Evolutionary conservation across 352 stramenopile genomes (phyloP).

Genomic region (Elongisporangium prolatum): DNA sequence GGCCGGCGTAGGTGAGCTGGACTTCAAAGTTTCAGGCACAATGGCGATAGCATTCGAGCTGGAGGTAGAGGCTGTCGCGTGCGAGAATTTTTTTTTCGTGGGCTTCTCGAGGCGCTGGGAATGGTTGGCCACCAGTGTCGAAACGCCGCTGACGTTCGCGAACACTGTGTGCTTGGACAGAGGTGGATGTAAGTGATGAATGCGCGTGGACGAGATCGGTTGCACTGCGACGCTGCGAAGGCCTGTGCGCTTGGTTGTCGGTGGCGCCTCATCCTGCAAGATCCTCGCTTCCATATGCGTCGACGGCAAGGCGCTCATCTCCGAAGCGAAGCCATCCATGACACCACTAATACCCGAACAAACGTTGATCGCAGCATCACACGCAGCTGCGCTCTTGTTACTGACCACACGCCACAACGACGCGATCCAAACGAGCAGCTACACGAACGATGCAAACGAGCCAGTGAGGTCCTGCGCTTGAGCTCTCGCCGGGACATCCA

Average conservation of each 20-base stretch:
- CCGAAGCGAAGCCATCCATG: not conserved
- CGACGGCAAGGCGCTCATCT: not conserved
- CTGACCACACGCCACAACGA: not conserved
- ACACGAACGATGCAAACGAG: not conserved
- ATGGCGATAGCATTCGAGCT: constrained; percentile 5
- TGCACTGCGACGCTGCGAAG: constrained; percentile 53
- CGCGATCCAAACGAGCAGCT: not conserved
- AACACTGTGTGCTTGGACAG: constrained; percentile 5
- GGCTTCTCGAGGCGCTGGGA: not conserved
- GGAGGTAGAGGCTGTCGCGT: not conserved
- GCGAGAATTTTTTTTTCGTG: not conserved
- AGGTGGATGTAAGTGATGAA: constrained; percentile 22
- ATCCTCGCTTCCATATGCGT: not conserved
- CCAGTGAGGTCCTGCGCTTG: not conserved
- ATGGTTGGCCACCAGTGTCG: not conserved
- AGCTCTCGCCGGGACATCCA: not conserved
- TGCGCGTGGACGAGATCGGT: constrained; percentile 28
- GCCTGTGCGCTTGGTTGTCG: constrained; percentile 10
- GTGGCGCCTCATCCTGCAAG: not conserved
- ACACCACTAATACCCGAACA: not conserved
- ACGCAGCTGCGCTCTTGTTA: not conserved
- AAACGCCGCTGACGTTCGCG: not conserved
- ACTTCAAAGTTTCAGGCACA: constrained; percentile 26
- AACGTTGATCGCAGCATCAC: not conserved
- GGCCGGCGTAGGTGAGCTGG: constrained; percentile 21